Base-by-base conservation (phyloP, 768 basidiomycete species). In the Termitomyces sp. region DNA sequence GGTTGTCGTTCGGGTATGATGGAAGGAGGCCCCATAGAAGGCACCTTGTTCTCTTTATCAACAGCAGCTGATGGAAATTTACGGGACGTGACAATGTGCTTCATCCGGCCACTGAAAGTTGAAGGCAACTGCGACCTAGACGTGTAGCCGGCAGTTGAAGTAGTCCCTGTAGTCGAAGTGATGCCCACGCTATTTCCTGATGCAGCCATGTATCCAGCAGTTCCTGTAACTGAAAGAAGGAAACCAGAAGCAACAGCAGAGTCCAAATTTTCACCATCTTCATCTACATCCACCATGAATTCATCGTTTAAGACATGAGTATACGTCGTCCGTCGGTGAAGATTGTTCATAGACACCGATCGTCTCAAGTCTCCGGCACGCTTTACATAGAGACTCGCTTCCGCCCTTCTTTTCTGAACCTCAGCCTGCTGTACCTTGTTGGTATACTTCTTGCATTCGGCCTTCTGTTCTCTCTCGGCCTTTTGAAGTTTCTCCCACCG, bases 181-280 rank as follows among this genome's bases (percentile, higher is more conserved):
- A 98, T 86, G 39, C 84, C 81, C 47, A 98, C 94, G 61, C 91
- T 94, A 73, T 99, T 98, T 6, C 95, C 95, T 8, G 95, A 98
- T 2, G 96, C 96, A 37, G 94, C 93, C 56, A 91, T 80, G 68
- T 94, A 93, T 13, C 78, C 79, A 33, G 77, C 68, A 34, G 66
- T 62, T 10, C 78, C 78, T 6, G 88, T 87, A 5, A 81, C 79
- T 4, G 88, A 88, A 5, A 81, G 78, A 5, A 85, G 75, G 66
- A 85, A 90, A 5, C 89, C 87, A 2, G 89, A 90, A 12, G 87
- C 86, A 55, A 85, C 81, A 15, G 77, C 78, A 3, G 86, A 88
- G 53, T 83, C 82, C 28, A 70, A 64, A 8, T 75, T 75, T 20
- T 75, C 77, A 18, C 78, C 78, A 34, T 80, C 72, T 22, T 72